Base-by-base conservation (phyloP, 495 filamentous ascomycete species). In the Opeltia flavorubescens region DNA sequence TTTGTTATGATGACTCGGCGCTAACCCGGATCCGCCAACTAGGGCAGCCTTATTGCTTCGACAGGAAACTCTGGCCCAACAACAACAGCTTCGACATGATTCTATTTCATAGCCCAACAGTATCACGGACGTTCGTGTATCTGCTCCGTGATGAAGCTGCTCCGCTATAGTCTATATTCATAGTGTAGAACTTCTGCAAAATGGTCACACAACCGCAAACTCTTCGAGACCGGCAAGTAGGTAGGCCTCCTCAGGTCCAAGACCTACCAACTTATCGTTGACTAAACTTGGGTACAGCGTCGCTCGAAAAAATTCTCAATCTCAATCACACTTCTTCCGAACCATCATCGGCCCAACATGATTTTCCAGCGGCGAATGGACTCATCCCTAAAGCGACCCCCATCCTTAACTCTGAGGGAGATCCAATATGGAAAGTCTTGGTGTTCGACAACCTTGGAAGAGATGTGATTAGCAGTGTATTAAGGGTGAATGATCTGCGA, bases 251-350 rank as follows among this genome's bases (percentile, higher is more conserved):
- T 55, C 49, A 49, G 34, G 44, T 34, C 17, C 21, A 13, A 12
- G 13, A 25, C 4, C 13, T 7, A 9, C 46, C 47, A 35, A 33
- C 35, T 29, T 55, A 45, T 43, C 50, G 24, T 31, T 44, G 40
- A 13, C 30, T 17, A 31, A 20, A 49, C 60, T 62, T 43, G n/a
- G 29, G 29, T 41, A 30, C 55, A 98, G 93, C 82, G 41, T 93
- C 89, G 2, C 86, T 98, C 54, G 86, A 94, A 67, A 93, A 87
- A 65, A 86, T 98, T 54, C 78, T 98, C 55, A 95, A 95, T 63
- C 66, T 98, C 56, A 98, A 98, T 60, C 84, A 93, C 61, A 65
- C 75, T 17, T 59, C 78, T 23, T 57, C 66, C 45, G 65, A 80
- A 34, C 66, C 68, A 48, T 73, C 71, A 43, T 70, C 82, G 20